Base-by-base conservation (phyloP, 139 green algal species). In the Closterium sp. region DNA sequence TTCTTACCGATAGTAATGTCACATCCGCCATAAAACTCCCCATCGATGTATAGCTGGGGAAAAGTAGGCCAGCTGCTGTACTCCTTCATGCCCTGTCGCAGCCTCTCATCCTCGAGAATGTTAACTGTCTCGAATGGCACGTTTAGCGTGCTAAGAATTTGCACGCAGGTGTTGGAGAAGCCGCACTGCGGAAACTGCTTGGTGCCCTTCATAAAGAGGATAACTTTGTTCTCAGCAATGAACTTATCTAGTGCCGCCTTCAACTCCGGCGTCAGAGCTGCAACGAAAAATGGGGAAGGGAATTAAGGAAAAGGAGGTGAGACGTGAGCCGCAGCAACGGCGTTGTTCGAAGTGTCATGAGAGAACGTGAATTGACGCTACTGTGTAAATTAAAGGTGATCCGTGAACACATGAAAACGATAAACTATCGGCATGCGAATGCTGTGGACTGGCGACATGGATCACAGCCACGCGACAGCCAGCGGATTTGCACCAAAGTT, bases 121-220 rank as follows among this genome's bases (percentile, higher is more conserved):
- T 99, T 98, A 42, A 99, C 97, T 1, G 96, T 97, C 91, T 98
- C 97, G 86, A 96, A 98, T 0, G 95, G 96, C 11, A 96, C 96
- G 0, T 94, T 93, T 27, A 97, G 92, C 4, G 70, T 93, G 70
- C 97, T 98, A 1, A 99, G 93, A 88, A 99, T 98, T 93, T 98
- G 97, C 21, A 99, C 97, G 11, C 97, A 97, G 1, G 96, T 99
- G 94, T 99, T 98, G 88, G 95, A 98, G 95, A 99, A 99, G 85
- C 98, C 98, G 90, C 98, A 99, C 96, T 98, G 96, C 0, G 98
- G 98, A 70, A 98, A 97, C 94, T 97, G 89, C 86, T 96, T 97
- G 11, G 94, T 98, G 86, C 98, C 98, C 93, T 98, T 98, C 95
- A 99, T 99, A 95, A 98, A 99, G 19, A 98, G 93, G 3, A 98